Base-by-base conservation (phyloP, 1,284 basidiomycete genomes). In the Boletus sp. region DNA sequence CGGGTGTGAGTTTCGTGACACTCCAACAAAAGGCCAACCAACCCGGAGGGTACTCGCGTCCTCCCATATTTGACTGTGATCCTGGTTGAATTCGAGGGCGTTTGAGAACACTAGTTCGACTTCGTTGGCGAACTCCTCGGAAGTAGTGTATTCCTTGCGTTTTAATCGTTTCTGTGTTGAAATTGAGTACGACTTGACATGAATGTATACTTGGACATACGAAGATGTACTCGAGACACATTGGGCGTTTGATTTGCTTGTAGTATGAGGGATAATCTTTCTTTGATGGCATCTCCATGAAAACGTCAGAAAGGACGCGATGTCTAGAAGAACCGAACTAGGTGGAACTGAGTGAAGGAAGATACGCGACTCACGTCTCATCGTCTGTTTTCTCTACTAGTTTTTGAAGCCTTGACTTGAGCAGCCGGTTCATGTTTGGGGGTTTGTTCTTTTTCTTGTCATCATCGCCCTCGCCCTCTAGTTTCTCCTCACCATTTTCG, bases 101-200 rank as follows among this genome's bases (percentile, higher is more conserved):
- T 97, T 97, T n/a, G 81, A 79, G 69, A 94, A 95, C 39, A 96
- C 87, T 36, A 92, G 78, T 60, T 94, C 91, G 7, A 94, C 84
- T 55, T 96, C 94, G 25, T 80, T 79, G 44, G 87, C 86, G 61
- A 94, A 93, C 32, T 88, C 83, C 5, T 78, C 72, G 2, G 81
- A 70, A 1, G 75, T 75, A 25, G 61, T 56, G 57, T 91, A 91
- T 55, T 86, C 84, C 62, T 88, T 89, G 46, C 78, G 77, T 60
- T 88, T 88, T 54, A 91, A 70, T 39, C 74, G 78, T 80, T 84
- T 88, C 88, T 91, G 52, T 17, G 26, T 10, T 30, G 14, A 46
- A 33, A 2, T 19, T 55, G 20, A 55, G 29, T 52, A 50, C n/a
- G 54, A 49, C 25, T 36, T 16, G 55, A 25, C 41, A 39, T 44